Evolutionary conservation across 2,329 filamentous ascomycete species (phyloP).

Genomic region (Penicillium verrucosum): DNA sequence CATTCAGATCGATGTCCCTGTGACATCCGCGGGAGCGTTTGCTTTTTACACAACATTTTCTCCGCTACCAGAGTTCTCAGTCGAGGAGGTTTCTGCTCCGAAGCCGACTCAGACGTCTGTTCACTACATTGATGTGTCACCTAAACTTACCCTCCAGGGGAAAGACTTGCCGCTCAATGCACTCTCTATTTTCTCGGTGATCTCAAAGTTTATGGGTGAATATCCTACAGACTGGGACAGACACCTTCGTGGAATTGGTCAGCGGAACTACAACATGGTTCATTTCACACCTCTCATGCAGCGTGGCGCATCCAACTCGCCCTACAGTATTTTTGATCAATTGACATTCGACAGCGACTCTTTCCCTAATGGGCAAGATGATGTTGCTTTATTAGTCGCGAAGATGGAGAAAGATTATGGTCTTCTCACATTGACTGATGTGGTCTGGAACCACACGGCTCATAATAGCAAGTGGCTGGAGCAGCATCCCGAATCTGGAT

Average conservation of each 20-base stretch:
- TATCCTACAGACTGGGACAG: slow-evolving; percentile 88
- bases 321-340: slow-evolving; percentile 95
- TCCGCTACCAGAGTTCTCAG: slow-evolving; percentile 74
- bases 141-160: slow-evolving; percentile 70
- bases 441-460: slow-evolving; percentile 97
- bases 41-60: slow-evolving; percentile 92
- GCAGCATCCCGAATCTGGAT: slow-evolving; percentile 91
- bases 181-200: slow-evolving; percentile 84
- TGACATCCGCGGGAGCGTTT: slow-evolving; percentile 80
- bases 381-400: slow-evolving; percentile 71
- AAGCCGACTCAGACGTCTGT: slow-evolving; percentile 66
- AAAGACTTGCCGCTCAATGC: slow-evolving; percentile 76
- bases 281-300: slow-evolving; percentile 94
- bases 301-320: slow-evolving; percentile 87
- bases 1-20: slow-evolving; percentile 83
- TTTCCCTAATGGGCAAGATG: slow-evolving; percentile 81
- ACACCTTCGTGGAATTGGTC: slow-evolving; percentile 81
- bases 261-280: slow-evolving; percentile 96
- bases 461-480: slow-evolving; percentile 93
- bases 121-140: slow-evolving; percentile 93
- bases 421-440: slow-evolving; percentile 85
- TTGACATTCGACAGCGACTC: slow-evolving; percentile 74
- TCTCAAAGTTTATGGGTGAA: slow-evolving; percentile 97
- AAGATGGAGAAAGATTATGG: slow-evolving; percentile 83
- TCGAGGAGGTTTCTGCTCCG: slow-evolving; percentile 49